phyloP scores from a whole-genome alignment of 164 flowering plant genomes.

The Houttuynia cordata region DNA sequence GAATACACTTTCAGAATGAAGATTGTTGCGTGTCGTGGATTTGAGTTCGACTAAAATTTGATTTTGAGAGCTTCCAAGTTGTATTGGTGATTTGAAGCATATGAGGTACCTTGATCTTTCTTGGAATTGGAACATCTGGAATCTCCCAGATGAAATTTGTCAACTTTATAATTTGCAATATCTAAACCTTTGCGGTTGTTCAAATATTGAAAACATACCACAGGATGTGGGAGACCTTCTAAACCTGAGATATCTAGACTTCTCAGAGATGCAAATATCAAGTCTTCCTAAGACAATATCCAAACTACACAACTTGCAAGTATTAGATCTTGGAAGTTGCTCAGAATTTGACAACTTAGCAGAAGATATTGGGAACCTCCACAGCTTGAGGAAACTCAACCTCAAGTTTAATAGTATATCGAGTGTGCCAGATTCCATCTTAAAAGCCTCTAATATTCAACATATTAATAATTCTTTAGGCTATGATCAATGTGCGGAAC shows the following conservation, averaged over 20 bases:
- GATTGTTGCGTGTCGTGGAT: background rate
- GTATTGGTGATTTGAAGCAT: constrained; percentile 2
- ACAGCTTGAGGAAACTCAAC: constrained; percentile 2
- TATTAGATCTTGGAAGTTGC: background rate
- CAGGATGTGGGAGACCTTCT: background rate
- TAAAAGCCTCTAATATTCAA: background rate
- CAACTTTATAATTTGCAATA: constrained; percentile 1
- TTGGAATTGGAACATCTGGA: background rate
- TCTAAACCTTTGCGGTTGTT: background rate
- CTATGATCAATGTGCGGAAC: background rate
- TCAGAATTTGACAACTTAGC: background rate
- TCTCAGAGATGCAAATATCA: background rate
- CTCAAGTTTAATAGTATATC: background rate
- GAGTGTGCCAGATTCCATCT: background rate
- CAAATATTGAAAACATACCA: background rate
- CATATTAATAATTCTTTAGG: background rate
- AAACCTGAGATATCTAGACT: background rate
- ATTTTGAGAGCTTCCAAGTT: background rate
- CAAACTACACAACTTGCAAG: background rate
- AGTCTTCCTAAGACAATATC: background rate
- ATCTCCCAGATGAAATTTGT: constrained; percentile 1
- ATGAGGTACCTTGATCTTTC: constrained; percentile 4
- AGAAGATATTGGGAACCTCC: constrained; percentile 1
- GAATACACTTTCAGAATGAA: background rate
- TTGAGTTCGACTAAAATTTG: background rate